Evolutionary conservation across 768 basidiomycete species (phyloP).

Genomic region (Leccinum incarnatum): DNA sequence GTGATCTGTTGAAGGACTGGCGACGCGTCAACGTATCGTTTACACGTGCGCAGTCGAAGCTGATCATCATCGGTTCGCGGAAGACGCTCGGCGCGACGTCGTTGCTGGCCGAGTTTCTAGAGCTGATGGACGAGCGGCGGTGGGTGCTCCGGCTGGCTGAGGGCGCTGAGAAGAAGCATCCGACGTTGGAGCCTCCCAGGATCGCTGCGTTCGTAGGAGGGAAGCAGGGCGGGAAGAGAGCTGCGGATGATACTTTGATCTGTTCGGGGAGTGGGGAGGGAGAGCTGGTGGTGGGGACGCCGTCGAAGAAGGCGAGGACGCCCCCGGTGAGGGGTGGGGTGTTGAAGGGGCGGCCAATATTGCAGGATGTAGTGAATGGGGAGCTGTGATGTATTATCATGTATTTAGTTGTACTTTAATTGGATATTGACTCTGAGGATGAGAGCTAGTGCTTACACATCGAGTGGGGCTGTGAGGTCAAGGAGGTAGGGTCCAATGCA

Average conservation of each 20-base stretch:
- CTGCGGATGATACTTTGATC: background rate
- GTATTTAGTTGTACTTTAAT: background rate
- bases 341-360: conserved; percentile 54
- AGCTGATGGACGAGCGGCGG: conserved; percentile 61
- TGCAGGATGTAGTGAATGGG: conserved; percentile 58
- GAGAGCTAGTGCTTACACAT: background rate
- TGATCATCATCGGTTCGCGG: conserved; percentile 87
- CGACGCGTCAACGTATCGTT: conserved; percentile 95
- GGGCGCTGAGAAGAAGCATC: conserved; percentile 54
- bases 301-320: conserved; percentile 39
- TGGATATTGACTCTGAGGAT: background rate
- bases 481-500: background rate
- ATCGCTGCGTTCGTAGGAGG: conserved; percentile 1
- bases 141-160: conserved; percentile 70
- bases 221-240: conserved; percentile 16
- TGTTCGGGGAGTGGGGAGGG: background rate
- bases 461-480: background rate
- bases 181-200: conserved; percentile 24
- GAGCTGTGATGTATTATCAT: conserved; percentile 16
- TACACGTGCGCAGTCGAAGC: conserved; percentile 86
- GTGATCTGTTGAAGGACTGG: conserved; percentile 95
- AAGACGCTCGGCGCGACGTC: conserved; percentile 64
- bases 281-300: conserved; percentile 8
- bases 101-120: conserved; percentile 72
- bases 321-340: conserved; percentile 38